phyloP scores from a whole-genome alignment of 495 filamentous ascomycete species.

The Pseudoneurospora amorphoporcata region DNA sequence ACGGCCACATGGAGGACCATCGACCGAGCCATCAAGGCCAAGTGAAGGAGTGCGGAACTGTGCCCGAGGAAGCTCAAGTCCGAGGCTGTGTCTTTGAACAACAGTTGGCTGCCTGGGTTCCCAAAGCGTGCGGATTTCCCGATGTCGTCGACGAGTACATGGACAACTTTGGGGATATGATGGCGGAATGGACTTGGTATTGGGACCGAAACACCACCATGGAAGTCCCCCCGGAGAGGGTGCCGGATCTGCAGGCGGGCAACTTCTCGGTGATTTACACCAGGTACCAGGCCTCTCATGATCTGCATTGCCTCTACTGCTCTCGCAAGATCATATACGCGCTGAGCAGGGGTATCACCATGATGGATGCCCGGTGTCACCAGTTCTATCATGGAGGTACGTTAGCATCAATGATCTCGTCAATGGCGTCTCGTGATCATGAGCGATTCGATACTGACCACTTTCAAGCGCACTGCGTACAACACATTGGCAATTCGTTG shows the following conservation, averaged over 20 bases:
- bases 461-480: background rate
- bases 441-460: too few species aligned
- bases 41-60: background rate
- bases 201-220: background rate
- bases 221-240: background rate
- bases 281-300: background rate
- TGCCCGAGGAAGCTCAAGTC: background rate
- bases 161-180: background rate
- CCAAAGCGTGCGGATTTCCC: background rate
- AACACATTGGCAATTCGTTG: background rate
- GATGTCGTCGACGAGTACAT: background rate
- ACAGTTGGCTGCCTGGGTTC: background rate
- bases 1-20: background rate
- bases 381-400: background rate
- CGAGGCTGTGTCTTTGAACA: background rate
- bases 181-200: background rate
- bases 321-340: background rate
- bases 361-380: background rate
- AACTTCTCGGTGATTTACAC: background rate
- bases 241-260: background rate
- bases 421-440: too few species aligned
- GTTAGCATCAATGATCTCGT: too few species aligned
- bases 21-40: background rate
- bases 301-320: background rate
- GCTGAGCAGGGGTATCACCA: background rate